Percentiles rank a stretch among this genome's conserved stretches.
These are phyloP conservation scores for Aspergillus calidoustus DNA, from an alignment of 2,329 filamentous ascomycete genomes.

Conservation along the genomic window DNA sequence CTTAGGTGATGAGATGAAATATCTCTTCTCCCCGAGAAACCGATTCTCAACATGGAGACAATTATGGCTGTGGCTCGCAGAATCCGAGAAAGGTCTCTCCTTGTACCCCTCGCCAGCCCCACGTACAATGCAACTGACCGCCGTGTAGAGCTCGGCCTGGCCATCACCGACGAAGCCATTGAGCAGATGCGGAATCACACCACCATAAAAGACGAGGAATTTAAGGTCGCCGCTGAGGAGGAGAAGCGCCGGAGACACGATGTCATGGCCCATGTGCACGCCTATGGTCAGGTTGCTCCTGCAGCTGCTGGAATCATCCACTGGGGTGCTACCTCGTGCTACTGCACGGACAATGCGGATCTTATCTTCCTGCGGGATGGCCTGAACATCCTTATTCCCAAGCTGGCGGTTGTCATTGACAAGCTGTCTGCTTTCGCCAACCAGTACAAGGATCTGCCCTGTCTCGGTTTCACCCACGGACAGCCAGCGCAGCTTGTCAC, in stretches of 20 bases:
- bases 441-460: slow-evolving; percentile 72
- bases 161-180: slow-evolving; percentile 74
- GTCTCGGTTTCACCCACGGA: slow-evolving; percentile 76
- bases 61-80: slow-evolving; percentile 83
- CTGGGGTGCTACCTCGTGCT: slow-evolving; percentile 65
- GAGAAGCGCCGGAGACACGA: slow-evolving; percentile 74
- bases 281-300: slow-evolving; percentile 74
- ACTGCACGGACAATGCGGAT: slow-evolving; percentile 73
- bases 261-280: slow-evolving; percentile 70
- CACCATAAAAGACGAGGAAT: slow-evolving; percentile 76
- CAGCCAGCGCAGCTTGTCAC: slow-evolving; percentile 63
- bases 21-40: slow-evolving; percentile 77
- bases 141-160: slow-evolving; percentile 70
- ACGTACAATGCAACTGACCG: slow-evolving; percentile 27
- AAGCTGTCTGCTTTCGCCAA: slow-evolving; percentile 75
- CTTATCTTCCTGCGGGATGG: slow-evolving; percentile 77
- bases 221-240: slow-evolving; percentile 74
- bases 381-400: slow-evolving; percentile 75
- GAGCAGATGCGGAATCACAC: slow-evolving; percentile 76
- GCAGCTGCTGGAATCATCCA: slow-evolving; percentile 85
- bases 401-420: slow-evolving; percentile 76
- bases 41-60: slow-evolving; percentile 80
- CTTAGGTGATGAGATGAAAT: slow-evolving; percentile 68
- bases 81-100: slow-evolving; percentile 66
- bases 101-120: slow-evolving; percentile 8